phyloP scores from a whole-genome alignment of 169 alveolate genomes.

The Plasmodium ovale region DNA sequence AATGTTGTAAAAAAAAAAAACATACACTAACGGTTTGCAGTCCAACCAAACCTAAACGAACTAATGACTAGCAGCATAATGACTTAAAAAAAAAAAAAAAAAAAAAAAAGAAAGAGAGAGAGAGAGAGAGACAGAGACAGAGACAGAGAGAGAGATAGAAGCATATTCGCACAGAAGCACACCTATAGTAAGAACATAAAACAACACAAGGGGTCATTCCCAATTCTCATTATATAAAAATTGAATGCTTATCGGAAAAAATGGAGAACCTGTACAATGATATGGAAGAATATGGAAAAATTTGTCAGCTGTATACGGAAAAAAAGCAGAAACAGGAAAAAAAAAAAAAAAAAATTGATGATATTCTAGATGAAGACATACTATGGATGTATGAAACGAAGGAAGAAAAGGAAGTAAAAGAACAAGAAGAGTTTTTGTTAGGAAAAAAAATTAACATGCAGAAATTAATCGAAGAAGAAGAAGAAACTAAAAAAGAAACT shows the following conservation, averaged over 20 bases:
- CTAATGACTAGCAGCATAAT: background rate
- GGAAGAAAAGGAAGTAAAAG: slow-evolving; percentile 68
- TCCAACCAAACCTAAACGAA: background rate
- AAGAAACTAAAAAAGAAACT: slow-evolving; percentile 36
- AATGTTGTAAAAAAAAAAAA: background rate
- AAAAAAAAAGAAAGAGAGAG: too few species aligned
- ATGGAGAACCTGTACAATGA: slow-evolving; percentile 75
- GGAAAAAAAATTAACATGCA: slow-evolving; percentile 74
- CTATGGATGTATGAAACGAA: slow-evolving; percentile 76
- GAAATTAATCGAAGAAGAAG: slow-evolving; percentile 61
- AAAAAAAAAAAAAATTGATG: slow-evolving; percentile 19
- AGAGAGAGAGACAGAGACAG: too few species aligned
- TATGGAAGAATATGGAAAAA: slow-evolving; percentile 76
- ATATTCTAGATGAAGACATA: slow-evolving; percentile 61
- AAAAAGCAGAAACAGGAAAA: slow-evolving; percentile 62
- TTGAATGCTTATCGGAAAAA: too few species aligned
- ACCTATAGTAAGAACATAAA: background rate
- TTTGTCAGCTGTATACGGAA: slow-evolving; percentile 57
- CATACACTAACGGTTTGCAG: background rate
- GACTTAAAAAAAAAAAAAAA: background rate
- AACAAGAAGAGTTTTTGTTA: slow-evolving; percentile 66
- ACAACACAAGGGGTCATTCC: too few species aligned
- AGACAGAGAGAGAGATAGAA: too few species aligned
- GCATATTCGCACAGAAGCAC: background rate
- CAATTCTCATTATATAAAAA: too few species aligned